Percentiles rank a stretch among this genome's conserved stretches.
These are phyloP conservation scores for Auricularia sp. DNA, from an alignment of 768 basidiomycete genomes.

Conservation along the genomic window DNA sequence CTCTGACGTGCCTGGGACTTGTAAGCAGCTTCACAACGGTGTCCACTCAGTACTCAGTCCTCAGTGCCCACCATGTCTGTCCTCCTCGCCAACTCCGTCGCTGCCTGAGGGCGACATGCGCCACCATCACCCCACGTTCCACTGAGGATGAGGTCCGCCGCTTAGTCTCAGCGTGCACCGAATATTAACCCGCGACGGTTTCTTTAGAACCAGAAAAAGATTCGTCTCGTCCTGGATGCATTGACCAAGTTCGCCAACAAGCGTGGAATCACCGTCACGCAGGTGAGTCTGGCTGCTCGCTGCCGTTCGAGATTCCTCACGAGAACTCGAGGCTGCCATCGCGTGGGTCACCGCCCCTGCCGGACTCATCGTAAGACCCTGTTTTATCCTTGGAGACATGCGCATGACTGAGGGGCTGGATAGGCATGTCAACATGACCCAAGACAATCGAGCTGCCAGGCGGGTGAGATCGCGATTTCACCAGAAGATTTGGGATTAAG, in stretches of 20 bases:
- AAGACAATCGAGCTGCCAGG: slow-evolving; percentile 33
- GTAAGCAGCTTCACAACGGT: too few relatives aligned
- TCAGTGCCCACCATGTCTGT: too few relatives aligned
- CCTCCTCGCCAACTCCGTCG: too few relatives aligned
- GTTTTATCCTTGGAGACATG: background rate
- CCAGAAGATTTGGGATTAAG: slow-evolving; percentile 32
- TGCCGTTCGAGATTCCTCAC: slow-evolving; percentile 7
- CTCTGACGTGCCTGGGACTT: too few relatives aligned
- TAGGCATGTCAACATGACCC: slow-evolving; percentile 31
- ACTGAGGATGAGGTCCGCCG: too few relatives aligned
- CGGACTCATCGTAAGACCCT: slow-evolving; percentile 32
- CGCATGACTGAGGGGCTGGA: background rate
- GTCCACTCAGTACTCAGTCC: too few relatives aligned
- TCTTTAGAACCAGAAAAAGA: too few relatives aligned
- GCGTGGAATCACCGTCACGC: background rate
- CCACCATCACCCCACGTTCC: too few relatives aligned
- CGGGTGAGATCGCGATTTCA: slow-evolving; percentile 32
- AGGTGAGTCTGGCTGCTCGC: background rate
- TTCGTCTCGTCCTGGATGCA: too few relatives aligned
- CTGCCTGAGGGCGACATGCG: too few relatives aligned
- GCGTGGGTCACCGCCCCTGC: slow-evolving; percentile 39
- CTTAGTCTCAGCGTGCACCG: too few relatives aligned
- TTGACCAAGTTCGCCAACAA: background rate
- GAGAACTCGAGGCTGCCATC: slow-evolving; percentile 7
- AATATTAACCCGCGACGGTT: too few relatives aligned